phyloP scores from a whole-genome alignment of 345 rosid species.

The Camelina laxa region DNA sequence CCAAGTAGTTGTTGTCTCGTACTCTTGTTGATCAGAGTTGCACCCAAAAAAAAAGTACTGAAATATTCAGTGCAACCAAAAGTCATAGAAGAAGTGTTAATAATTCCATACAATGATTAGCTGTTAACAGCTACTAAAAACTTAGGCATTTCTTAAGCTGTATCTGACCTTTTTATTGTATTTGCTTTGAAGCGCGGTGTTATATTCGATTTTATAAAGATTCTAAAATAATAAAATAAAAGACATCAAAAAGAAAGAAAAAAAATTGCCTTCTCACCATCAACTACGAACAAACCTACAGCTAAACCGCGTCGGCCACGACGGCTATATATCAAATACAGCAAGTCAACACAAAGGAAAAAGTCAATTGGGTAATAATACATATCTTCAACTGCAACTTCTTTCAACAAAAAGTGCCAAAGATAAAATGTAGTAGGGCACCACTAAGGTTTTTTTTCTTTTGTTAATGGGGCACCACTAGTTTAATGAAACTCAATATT shows the following conservation, averaged over 20 bases:
- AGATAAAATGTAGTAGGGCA: constrained; percentile 5
- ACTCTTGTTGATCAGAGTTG: neutral
- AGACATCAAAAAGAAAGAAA: neutral
- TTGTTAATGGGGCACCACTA: constrained; percentile 26
- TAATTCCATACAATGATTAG: constrained; percentile 15
- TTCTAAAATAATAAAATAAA: neutral
- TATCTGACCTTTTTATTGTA: constrained; percentile 4
- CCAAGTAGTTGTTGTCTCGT: neutral
- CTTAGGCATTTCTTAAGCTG: neutral
- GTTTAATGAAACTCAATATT: neutral
- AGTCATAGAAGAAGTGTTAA: neutral
- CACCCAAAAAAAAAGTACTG: neutral
- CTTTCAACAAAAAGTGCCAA: constrained; percentile 6
- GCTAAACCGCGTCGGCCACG: constrained; percentile 40
- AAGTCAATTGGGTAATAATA: constrained; percentile 13
- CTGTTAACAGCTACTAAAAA: constrained; percentile 36
- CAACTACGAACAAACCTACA: neutral
- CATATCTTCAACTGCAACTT: neutral
- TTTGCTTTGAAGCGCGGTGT: constrained; percentile 10
- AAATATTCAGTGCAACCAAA: neutral
- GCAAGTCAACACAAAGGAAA: constrained; percentile 18
- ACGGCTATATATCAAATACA: constrained; percentile 17
- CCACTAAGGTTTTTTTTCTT: constrained; percentile 12
- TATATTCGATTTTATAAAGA: neutral
- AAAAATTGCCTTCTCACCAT: neutral